These are phyloP conservation scores for Angomonas ambiguus DNA, from an alignment of 208 protist genomes.

Conservation along the genomic window DNA sequence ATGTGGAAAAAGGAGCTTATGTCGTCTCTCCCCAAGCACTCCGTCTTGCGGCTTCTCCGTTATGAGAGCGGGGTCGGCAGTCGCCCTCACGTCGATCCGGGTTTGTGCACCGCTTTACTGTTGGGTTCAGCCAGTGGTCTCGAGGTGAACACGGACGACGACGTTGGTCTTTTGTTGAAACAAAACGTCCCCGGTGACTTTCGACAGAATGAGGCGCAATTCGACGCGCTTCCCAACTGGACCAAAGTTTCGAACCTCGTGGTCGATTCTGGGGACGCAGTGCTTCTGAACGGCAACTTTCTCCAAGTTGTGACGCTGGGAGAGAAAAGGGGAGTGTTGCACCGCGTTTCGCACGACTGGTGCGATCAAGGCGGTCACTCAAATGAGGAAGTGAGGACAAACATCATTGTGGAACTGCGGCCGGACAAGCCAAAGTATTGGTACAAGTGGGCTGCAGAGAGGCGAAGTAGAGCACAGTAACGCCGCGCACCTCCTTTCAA, in stretches of 20 bases:
- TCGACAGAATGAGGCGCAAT: constrained; percentile 8
- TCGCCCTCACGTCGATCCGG: constrained; percentile 69
- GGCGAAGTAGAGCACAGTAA: background rate
- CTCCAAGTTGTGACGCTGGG: constrained; percentile 33
- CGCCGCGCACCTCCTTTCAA: too few species aligned
- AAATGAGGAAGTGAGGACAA: constrained; percentile 24
- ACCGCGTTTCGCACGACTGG: constrained; percentile 61
- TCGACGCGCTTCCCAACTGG: constrained; percentile 24
- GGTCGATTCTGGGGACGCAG: constrained; percentile 11
- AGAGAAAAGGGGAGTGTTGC: constrained; percentile 36
- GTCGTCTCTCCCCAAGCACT: constrained; percentile 24
- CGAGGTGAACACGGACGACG: constrained; percentile 30
- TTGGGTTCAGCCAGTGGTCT: constrained; percentile 45
- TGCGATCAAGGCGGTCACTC: background rate
- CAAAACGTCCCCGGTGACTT: background rate
- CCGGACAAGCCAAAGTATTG: constrained; percentile 31
- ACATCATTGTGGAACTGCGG: constrained; percentile 70
- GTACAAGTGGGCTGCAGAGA: constrained; percentile 10
- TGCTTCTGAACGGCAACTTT: constrained; percentile 43
- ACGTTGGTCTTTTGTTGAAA: constrained; percentile 1
- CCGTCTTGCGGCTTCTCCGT: constrained; percentile 62
- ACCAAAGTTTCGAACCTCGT: background rate
- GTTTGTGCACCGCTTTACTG: constrained; percentile 64
- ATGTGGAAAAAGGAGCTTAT: constrained; percentile 14
- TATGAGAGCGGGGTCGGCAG: constrained; percentile 54